Evolutionary conservation across 2,329 filamentous ascomycete genomes (phyloP), one percentile per base, ranked within the genome.

Genomic region (Colletotrichum australisinense): DNA sequence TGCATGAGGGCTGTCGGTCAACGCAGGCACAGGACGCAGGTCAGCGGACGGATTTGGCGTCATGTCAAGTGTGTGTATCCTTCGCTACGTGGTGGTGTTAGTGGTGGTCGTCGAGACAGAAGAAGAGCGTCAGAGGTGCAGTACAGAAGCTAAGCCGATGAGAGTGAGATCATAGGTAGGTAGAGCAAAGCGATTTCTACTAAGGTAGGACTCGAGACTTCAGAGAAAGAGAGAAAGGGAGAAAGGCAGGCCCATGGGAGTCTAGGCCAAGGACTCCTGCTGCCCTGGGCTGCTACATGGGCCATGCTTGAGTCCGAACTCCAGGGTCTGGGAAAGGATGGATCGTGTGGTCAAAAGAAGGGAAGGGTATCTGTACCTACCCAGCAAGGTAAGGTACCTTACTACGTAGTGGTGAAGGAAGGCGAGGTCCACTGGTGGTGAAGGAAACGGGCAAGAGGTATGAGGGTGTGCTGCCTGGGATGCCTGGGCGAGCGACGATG

Each of bases 391-490:
- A 32, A 12, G 32, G 32, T 32, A 32, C 30, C 30, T 30, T 30
- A 30, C 30, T 30, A 32, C 6, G 30, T 32, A 32, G 32, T 32
- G 32, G 9, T 32, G 32, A 11, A 32, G 32, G 32, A 32, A 32
- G 11, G 32, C 11, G 32, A 32, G 32, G 32, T 12, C 32, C 9
- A 32, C 32, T 9, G 32, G 32, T 32, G 32, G 49, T 16, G 28
- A 57, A 14, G 28, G 32, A 42, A 26, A 49, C 30, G 22, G 42
- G 30, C 38, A 49, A 28, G 8, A 30, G n/a, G 30, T 12, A 28
- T 19, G 69, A 53, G 65, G 69, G 66, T 38, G 65, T 72, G 58
- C 42, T 72, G 69, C 65, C 65, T 72, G 65, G 69, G 53, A 72
- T 69, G 59, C 42, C 69, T 69, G 53, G 58, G 30, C 63, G 56